Percentiles rank a stretch among this genome's conserved stretches.
These are phyloP conservation scores for Penicillium sp. DNA, from an alignment of 2,329 filamentous ascomycete genomes.

Conservation along the genomic window DNA sequence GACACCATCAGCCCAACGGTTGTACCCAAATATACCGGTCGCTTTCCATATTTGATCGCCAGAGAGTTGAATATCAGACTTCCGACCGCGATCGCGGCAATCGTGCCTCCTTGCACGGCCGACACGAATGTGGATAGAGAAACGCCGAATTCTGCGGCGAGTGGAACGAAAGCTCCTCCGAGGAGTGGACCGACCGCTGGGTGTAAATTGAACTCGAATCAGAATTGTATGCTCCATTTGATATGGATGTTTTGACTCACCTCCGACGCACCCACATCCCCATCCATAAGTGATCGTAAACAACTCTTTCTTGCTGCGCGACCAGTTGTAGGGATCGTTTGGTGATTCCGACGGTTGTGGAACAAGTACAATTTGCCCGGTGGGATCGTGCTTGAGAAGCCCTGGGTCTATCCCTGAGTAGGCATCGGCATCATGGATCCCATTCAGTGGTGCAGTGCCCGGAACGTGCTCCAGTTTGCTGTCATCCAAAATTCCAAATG, in stretches of 20 bases:
- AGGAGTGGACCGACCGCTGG: conserved; percentile 46
- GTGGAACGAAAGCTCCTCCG: conserved; percentile 41
- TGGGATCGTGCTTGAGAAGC: conserved; percentile 40
- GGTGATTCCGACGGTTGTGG: conserved; percentile 31
- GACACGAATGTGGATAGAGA: conserved; percentile 38
- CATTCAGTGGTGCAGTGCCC: conserved; percentile 34
- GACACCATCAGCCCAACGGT: conserved; percentile 40
- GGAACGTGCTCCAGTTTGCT: conserved; percentile 35
- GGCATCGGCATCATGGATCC: conserved; percentile 15
- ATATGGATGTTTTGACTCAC: conserved; percentile 25
- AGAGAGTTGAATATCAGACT: conserved; percentile 42
- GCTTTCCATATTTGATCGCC: conserved; percentile 45
- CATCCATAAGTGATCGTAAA: conserved; percentile 47
- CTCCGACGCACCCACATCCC: conserved; percentile 47
- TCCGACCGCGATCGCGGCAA: conserved; percentile 41
- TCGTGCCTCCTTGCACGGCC: conserved; percentile 41
- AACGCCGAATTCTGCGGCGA: conserved; percentile 38
- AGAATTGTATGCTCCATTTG: neutral
- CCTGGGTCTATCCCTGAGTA: conserved; percentile 28
- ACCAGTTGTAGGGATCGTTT: conserved; percentile 33
- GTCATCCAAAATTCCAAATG: conserved; percentile 36
- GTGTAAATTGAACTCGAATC: neutral
- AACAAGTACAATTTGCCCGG: conserved; percentile 30
- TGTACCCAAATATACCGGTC: conserved; percentile 41
- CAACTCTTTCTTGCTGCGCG: conserved; percentile 37